phyloP scores from a whole-genome alignment of 2,329 filamentous ascomycete genomes.

The Colletotrichum tanaceti region DNA sequence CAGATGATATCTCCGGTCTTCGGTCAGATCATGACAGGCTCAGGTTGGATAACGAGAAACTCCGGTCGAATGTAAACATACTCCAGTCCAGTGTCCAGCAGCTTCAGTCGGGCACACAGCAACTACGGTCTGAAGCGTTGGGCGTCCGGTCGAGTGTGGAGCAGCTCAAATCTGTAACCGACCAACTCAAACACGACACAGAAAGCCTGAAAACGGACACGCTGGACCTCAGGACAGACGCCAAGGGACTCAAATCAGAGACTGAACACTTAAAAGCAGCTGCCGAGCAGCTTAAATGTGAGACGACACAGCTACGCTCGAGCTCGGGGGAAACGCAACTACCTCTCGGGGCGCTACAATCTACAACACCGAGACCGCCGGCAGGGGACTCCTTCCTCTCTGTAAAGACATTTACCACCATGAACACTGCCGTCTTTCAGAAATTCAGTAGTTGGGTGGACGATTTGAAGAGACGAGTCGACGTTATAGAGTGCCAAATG shows the following conservation, averaged over 20 bases:
- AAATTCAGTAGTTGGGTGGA: conserved; percentile 18
- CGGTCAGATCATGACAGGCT: conserved; percentile 5
- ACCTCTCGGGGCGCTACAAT: conserved; percentile 5
- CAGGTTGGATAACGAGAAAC: background rate
- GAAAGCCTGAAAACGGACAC: background rate
- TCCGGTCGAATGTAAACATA: background rate
- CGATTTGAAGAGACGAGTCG: background rate
- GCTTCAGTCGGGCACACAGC: background rate
- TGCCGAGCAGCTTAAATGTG: conserved; percentile 4
- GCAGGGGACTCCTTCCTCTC: conserved; percentile 21
- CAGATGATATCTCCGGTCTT: background rate
- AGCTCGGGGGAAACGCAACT: background rate
- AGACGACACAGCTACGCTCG: background rate
- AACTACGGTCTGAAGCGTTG: background rate
- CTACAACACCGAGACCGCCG: background rate
- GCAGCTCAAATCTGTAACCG: background rate
- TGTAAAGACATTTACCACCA: background rate
- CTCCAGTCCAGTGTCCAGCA: conserved; percentile 4
- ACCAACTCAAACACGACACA: background rate
- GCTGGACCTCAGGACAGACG: too few species aligned
- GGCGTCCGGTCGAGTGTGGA: background rate
- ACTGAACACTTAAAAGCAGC: background rate
- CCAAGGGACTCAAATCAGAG: background rate
- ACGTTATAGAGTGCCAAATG: conserved; percentile 12
- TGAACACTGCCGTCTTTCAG: conserved; percentile 12